phyloP scores from a whole-genome alignment of 2,329 filamentous ascomycete species.

The Ophiocordyceps australis region DNA sequence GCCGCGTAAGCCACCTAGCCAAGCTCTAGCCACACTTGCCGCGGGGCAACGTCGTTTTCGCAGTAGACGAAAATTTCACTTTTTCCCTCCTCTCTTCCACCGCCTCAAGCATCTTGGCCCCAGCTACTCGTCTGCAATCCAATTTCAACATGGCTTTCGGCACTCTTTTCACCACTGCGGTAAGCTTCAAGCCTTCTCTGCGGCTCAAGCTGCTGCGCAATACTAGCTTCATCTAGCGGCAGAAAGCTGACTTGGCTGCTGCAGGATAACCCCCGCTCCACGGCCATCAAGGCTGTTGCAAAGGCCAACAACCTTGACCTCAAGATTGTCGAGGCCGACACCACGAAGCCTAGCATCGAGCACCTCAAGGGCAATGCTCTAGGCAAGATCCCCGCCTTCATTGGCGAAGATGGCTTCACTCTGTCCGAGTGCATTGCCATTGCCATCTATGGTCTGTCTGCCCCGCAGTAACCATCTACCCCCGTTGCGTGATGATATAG shows the following conservation, averaged over 20 bases:
- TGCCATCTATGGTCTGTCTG: conserved; percentile 77
- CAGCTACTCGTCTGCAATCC: no score
- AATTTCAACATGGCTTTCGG: conserved; percentile 62
- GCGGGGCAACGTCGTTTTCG: no score
- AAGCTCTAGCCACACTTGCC: no score
- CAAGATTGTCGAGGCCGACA: conserved; percentile 60
- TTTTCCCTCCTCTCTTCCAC: conserved; percentile 5
- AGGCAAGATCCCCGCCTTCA: conserved; percentile 83
- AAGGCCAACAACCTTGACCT: conserved; percentile 95
- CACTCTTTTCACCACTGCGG: conserved; percentile 82
- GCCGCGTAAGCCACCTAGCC: no score
- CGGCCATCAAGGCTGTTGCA: conserved; percentile 76
- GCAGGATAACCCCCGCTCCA: conserved; percentile 79
- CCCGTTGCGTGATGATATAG: conserved; percentile 44
- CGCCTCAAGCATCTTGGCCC: no score
- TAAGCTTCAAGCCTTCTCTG: conserved; percentile 21
- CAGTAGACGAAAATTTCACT: conserved; percentile 20
- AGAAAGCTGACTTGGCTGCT: conserved; percentile 7
- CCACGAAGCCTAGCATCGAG: conserved; percentile 47
- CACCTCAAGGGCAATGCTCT: conserved; percentile 77
- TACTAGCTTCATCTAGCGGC: conserved; percentile 4
- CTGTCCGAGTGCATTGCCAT: conserved; percentile 87
- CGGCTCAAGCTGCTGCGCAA: neutral
- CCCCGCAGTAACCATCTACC: neutral
- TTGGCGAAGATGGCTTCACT: conserved; percentile 78